These are phyloP conservation scores for Penicillium antarcticum DNA, from an alignment of 495 filamentous ascomycete genomes.

Conservation along the genomic window DNA sequence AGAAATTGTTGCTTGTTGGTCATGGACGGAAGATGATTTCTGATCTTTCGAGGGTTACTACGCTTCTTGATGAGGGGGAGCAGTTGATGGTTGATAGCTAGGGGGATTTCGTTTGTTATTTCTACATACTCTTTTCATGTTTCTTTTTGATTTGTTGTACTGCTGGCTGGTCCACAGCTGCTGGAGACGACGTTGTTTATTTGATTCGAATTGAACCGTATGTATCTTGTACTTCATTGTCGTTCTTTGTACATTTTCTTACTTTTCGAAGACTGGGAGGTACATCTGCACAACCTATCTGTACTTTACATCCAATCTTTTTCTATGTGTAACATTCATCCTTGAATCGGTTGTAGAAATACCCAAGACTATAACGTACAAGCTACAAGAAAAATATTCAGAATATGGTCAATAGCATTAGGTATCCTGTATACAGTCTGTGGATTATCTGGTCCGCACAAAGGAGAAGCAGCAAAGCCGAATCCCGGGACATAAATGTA, in stretches of 20 bases:
- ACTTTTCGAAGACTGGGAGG: not conserved
- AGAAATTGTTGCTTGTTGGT: constrained; percentile 90
- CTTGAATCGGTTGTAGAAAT: not conserved
- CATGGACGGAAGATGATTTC: constrained; percentile 82
- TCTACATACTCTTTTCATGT: not conserved
- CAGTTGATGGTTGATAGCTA: constrained; percentile 73
- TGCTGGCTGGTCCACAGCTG: no score
- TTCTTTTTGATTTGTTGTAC: not conserved
- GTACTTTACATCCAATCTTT: constrained; percentile 3
- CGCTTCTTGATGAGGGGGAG: constrained; percentile 90
- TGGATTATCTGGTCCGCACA: constrained; percentile 26
- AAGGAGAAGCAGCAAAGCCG: constrained; percentile 8
- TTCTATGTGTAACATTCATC: not conserved
- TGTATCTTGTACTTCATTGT: constrained; percentile 13
- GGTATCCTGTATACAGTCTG: constrained; percentile 35
- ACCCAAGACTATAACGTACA: not conserved
- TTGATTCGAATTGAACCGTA: constrained; percentile 7
- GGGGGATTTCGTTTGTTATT: constrained; percentile 3
- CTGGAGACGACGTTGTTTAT: not conserved
- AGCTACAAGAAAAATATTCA: not conserved
- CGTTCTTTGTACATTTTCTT: constrained; percentile 15
- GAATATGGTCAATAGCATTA: constrained; percentile 34
- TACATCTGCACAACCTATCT: constrained; percentile 7
- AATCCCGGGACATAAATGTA: constrained; percentile 22
- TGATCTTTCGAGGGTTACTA: constrained; percentile 78